A percentile compares a stretch with the other conserved stretches of the same genome.
phyloP scores from a whole-genome alignment of 805 yeast species.

The Candida sakaeoensis region DNA sequence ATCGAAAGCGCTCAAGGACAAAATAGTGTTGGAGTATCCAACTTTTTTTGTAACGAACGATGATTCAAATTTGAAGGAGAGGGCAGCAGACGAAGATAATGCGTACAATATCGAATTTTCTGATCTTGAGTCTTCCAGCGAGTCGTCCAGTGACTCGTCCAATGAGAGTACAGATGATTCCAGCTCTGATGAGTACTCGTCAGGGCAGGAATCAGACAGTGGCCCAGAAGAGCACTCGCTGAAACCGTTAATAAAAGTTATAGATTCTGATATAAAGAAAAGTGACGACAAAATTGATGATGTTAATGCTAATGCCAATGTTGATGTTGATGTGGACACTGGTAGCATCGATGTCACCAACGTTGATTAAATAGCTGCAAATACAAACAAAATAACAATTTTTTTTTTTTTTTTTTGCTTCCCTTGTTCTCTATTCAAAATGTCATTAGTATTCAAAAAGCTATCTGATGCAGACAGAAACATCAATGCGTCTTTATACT shows the following conservation, averaged over 20 bases:
- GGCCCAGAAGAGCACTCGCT: slow-evolving; percentile 36
- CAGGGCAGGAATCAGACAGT: slow-evolving; percentile 15
- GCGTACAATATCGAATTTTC: slow-evolving; percentile 19
- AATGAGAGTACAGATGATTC: slow-evolving; percentile 11
- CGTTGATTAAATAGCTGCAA: neutral
- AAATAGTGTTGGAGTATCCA: slow-evolving; percentile 74
- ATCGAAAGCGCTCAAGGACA: slow-evolving; percentile 49
- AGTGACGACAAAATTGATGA: slow-evolving; percentile 1
- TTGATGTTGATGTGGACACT: too few species aligned
- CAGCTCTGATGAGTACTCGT: slow-evolving; percentile 2
- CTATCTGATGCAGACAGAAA: slow-evolving; percentile 47
- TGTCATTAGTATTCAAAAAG: slow-evolving; percentile 31
- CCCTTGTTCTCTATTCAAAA: slow-evolving; percentile 6
- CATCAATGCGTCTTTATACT: slow-evolving; percentile 62
- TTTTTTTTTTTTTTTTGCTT: neutral
- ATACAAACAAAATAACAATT: neutral
- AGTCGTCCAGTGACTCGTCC: slow-evolving; percentile 7
- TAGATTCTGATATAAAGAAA: neutral
- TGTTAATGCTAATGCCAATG: neutral
- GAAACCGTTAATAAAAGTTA: slow-evolving; percentile 11
- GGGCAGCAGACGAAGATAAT: slow-evolving; percentile 17
- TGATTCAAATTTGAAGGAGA: neutral
- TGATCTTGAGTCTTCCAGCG: slow-evolving; percentile 8
- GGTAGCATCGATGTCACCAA: too few species aligned
- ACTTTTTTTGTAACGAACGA: slow-evolving; percentile 48